phyloP scores from a whole-genome alignment of 768 basidiomycete genomes.

The Crucibulum laeve region DNA sequence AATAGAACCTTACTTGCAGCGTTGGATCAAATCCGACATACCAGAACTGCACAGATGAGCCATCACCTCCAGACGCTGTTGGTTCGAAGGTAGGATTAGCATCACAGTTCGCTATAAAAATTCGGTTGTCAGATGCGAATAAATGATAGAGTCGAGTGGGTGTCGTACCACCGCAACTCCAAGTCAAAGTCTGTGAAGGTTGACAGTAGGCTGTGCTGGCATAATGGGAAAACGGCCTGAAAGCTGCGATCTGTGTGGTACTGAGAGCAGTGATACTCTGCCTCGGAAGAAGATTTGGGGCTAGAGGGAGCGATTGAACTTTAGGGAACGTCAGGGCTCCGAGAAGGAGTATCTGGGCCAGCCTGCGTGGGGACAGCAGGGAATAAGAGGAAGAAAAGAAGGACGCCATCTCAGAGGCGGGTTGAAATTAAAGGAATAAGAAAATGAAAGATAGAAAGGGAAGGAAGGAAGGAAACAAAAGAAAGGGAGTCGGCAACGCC shows the following conservation, averaged over 20 bases:
- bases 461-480: too few relatives aligned
- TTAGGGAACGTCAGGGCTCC: too few relatives aligned
- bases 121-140: neutral
- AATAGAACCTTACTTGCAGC: neutral
- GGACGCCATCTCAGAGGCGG: too few relatives aligned
- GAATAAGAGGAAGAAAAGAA: too few relatives aligned
- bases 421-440: too few relatives aligned
- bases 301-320: too few relatives aligned
- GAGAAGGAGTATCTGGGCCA: too few relatives aligned
- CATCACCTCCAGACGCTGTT: constrained; percentile 41
- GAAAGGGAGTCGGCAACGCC: too few relatives aligned
- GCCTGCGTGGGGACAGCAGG: too few relatives aligned
- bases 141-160: neutral
- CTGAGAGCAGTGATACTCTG: constrained; percentile 37
- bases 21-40: constrained; percentile 22
- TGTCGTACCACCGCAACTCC: constrained; percentile 48
- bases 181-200: constrained; percentile 34
- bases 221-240: constrained; percentile 42
- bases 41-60: constrained; percentile 29
- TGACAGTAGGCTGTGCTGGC: constrained; percentile 50
- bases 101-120: constrained; percentile 30
- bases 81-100: constrained; percentile 37
- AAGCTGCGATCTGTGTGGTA: constrained; percentile 35
- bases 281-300: too few relatives aligned
- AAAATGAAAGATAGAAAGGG: too few relatives aligned